Evolutionary conservation across 352 stramenopile species (phyloP).

Genomic region (Globisporangium barbulae): DNA sequence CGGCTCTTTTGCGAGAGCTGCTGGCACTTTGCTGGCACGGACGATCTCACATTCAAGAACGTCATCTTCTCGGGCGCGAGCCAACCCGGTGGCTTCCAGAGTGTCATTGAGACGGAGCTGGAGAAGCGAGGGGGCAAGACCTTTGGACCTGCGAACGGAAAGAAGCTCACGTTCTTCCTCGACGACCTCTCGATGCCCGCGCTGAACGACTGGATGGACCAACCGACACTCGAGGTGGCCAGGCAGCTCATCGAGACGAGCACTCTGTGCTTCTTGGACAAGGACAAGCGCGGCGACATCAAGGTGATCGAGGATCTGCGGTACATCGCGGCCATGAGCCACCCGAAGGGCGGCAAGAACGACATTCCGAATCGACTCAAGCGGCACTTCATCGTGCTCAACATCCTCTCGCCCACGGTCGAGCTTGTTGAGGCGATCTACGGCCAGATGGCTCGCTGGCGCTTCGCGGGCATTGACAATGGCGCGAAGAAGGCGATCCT

Average conservation of each 20-base stretch:
- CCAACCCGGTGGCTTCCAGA: constrained; percentile 76
- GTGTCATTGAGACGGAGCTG: constrained; percentile 61
- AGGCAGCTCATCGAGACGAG: constrained; percentile 69
- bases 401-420: constrained; percentile 65
- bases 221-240: constrained; percentile 71
- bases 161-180: constrained; percentile 78
- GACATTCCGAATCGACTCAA: constrained; percentile 90
- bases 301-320: constrained; percentile 69
- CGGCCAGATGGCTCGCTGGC: constrained; percentile 69
- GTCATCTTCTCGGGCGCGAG: constrained; percentile 88
- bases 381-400: constrained; percentile 88
- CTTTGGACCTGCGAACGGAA: constrained; percentile 61
- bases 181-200: constrained; percentile 74
- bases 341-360: constrained; percentile 63
- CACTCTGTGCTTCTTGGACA: constrained; percentile 77
- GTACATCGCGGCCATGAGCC: constrained; percentile 64
- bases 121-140: constrained; percentile 83
- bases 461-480: constrained; percentile 31
- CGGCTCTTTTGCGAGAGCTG: constrained; percentile 71
- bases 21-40: constrained; percentile 16
- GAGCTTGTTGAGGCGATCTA: constrained; percentile 89
- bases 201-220: constrained; percentile 71
- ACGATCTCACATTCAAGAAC: constrained; percentile 69
- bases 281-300: constrained; percentile 79
- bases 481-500: constrained; percentile 32